phyloP scores from a whole-genome alignment of 2,329 filamentous ascomycete species.

The Talaromyces sp. region DNA sequence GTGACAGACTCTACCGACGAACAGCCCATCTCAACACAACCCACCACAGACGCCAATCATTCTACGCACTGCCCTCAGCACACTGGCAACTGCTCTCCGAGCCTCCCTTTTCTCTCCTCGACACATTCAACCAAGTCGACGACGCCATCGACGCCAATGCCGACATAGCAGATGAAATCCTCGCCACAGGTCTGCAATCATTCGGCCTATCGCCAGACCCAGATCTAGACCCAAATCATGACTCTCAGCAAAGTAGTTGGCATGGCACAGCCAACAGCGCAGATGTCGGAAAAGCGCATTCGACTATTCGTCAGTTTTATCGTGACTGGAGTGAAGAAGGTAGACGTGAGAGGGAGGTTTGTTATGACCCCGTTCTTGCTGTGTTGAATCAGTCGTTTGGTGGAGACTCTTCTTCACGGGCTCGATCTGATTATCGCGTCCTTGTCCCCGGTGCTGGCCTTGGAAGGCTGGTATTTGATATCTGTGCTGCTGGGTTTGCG shows the following conservation, averaged over 20 bases:
- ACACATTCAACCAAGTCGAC: constrained; percentile 75
- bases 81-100: constrained; percentile 81
- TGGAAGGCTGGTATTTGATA: constrained; percentile 82
- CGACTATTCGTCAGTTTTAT: constrained; percentile 89
- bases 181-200: constrained; percentile 63
- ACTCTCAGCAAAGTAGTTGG: constrained; percentile 56
- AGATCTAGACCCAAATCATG: constrained; percentile 28
- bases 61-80: constrained; percentile 80
- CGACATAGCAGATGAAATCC: constrained; percentile 73
- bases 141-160: constrained; percentile 87
- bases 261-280: constrained; percentile 64
- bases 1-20: constrained; percentile 72
- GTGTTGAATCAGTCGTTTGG: constrained; percentile 56
- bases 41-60: constrained; percentile 83
- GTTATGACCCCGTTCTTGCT: constrained; percentile 69
- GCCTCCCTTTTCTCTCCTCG: constrained; percentile 77
- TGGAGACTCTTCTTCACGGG: constrained; percentile 20
- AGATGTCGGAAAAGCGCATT: constrained; percentile 87
- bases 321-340: constrained; percentile 90
- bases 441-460: constrained; percentile 88
- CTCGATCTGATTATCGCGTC: constrained; percentile 55
- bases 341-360: constrained; percentile 66
- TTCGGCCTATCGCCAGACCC: constrained; percentile 55
- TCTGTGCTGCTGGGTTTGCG: constrained; percentile 68
- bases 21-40: constrained; percentile 86